phyloP scores from a whole-genome alignment of 306 rosid genomes.

The Aeschynomene evenia region DNA sequence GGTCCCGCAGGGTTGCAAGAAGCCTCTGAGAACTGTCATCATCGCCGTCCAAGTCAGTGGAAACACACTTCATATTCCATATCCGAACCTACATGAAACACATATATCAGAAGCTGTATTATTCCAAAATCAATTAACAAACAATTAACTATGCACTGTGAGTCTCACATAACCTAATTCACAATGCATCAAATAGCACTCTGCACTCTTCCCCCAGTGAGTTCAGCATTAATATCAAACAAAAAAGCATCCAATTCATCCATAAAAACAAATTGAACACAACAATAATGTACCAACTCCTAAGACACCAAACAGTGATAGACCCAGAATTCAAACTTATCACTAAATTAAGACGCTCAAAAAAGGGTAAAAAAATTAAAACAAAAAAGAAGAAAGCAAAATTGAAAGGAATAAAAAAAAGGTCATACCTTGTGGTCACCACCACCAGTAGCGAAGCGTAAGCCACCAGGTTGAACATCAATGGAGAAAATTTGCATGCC shows the following conservation, averaged over 20 bases:
- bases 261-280: not conserved
- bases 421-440: conserved; percentile 91
- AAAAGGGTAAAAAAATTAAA: not conserved
- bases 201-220: not conserved
- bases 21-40: conserved; percentile 76
- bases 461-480: conserved; percentile 95
- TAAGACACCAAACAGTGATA: not conserved
- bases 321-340: not conserved
- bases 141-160: not conserved
- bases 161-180: not conserved
- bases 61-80: conserved; percentile 94
- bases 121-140: not conserved
- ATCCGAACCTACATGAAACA: conserved; percentile 73
- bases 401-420: not conserved
- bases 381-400: not conserved
- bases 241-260: not conserved
- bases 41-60: conserved; percentile 47
- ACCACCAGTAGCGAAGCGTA: conserved; percentile 93
- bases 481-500: conserved; percentile 98
- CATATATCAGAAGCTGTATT: not conserved
- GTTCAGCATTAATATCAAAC: not conserved
- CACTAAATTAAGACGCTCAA: conserved; percentile 11
- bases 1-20: conserved; percentile 96
- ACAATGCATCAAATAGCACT: conserved; percentile 8
- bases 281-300: not conserved